Base-by-base conservation (phyloP, 2,329 filamentous ascomycete genomes). In the Apiospora saccharicola region DNA sequence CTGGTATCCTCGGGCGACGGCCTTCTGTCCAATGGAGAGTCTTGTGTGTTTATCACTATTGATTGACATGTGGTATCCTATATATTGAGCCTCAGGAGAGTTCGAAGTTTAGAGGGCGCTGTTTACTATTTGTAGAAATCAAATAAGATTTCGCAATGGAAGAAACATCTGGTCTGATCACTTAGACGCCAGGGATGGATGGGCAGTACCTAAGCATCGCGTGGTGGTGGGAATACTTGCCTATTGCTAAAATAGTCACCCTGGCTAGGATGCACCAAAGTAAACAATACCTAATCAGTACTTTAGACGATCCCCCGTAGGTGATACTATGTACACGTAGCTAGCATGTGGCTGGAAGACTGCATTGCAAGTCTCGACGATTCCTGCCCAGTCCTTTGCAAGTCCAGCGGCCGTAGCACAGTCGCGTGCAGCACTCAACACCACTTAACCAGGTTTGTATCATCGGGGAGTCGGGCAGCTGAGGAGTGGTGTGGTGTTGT, bases 151-250 rank as follows among this genome's bases (percentile, higher is more conserved):
- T 41, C n/a, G 57, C 57, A n/a, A 34, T 41, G 22, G 57, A 34
- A 13, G 34, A 64, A 34, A 30, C 57, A 64, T 64, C 57, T 34
- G 57, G 41, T 37, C 34, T 34, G 57, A 64, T 37, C 34, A 64
- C 30, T 64, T 41, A 64, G 34, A n/a, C 30, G 30, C 34, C 57
- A 64, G 57, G 34, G 57, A 64, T 64, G 57, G 34, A 22, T 6
- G n/a, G 43, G 43, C 46, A 64, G 34, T 22, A n/a, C n/a, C n/a
- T n/a, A 19, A 61, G n/a, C 19, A 19, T 30, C 30, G 57, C 34
- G 57, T 64, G 57, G 57, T 41, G 34, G 57, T 41, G 34, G 57
- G 57, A 64, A 41, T 64, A n/a, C 57, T 41, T 64, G 37, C 37
- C 37, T 41, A 41, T 10, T 41, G 10, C 22, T 22, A n/a, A 24